These are phyloP conservation scores for Debaryomyces singareniensis DNA, from an alignment of 1,139 yeast genomes.

Conservation along the genomic window DNA sequence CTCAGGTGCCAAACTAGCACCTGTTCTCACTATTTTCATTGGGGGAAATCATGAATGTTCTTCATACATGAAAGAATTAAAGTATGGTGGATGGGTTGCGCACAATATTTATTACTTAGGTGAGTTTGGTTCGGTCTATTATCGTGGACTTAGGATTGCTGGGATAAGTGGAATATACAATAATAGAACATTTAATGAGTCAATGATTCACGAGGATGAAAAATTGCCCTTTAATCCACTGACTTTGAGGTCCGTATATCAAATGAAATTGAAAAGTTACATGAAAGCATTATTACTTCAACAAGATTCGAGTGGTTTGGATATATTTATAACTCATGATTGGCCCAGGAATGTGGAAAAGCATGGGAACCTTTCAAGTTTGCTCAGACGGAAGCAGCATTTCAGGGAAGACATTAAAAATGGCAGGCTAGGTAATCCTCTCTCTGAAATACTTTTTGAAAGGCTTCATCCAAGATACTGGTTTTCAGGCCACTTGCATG, in stretches of 20 bases:
- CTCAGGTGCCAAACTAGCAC: conserved; percentile 54
- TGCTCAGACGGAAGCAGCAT: conserved; percentile 58
- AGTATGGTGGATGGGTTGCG: conserved; percentile 93
- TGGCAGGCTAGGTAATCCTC: conserved; percentile 69
- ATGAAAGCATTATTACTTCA: conserved; percentile 41
- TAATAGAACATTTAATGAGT: conserved; percentile 21
- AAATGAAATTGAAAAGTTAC: conserved; percentile 60
- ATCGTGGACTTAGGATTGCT: conserved; percentile 64
- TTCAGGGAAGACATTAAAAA: conserved; percentile 57
- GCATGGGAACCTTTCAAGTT: conserved; percentile 46
- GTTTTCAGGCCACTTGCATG: conserved; percentile 91
- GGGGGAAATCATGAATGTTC: conserved; percentile 98
- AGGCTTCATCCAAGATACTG: conserved; percentile 61
- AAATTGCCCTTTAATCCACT: conserved; percentile 43
- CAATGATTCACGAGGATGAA: conserved; percentile 7
- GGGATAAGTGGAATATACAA: conserved; percentile 87
- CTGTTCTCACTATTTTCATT: conserved; percentile 70
- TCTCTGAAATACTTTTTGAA: conserved; percentile 51
- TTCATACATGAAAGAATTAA: conserved; percentile 64
- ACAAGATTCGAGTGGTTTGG: conserved; percentile 25
- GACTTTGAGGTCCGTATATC: conserved; percentile 60
- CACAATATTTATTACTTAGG: conserved; percentile 89
- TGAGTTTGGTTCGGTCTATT: conserved; percentile 67
- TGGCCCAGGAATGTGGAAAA: conserved; percentile 86
- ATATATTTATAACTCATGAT: conserved; percentile 73